These are phyloP conservation scores for Penicillium steckii DNA, from an alignment of 495 filamentous ascomycete genomes.

Conservation along the genomic window DNA sequence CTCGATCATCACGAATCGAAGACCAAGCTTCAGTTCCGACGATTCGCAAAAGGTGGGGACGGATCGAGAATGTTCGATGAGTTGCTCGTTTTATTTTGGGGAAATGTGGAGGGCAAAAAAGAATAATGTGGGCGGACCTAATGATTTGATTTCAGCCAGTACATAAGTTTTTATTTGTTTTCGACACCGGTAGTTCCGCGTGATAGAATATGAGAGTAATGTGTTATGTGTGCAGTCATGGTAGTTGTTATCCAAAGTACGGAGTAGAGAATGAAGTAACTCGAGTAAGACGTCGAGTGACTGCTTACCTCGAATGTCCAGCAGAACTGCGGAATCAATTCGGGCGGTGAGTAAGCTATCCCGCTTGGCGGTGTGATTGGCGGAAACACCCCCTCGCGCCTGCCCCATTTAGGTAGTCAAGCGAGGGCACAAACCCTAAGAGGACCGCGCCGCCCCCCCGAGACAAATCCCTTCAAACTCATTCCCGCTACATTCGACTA, in stretches of 20 bases:
- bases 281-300: constrained; percentile 20
- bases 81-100: background rate
- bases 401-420: constrained; percentile 29
- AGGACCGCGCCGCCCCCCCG: constrained; percentile 22
- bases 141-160: constrained; percentile 21
- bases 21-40: background rate
- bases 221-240: constrained; percentile 16
- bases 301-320: constrained; percentile 15
- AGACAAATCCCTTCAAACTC: constrained; percentile 42
- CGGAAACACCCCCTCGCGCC: constrained; percentile 7
- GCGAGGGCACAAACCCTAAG: constrained; percentile 46
- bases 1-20: constrained; percentile 13
- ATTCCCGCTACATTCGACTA: constrained; percentile 36
- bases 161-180: constrained; percentile 9
- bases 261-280: too few species aligned
- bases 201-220: constrained; percentile 22
- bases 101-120: background rate
- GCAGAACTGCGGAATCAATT: constrained; percentile 11
- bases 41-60: constrained; percentile 7
- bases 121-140: constrained; percentile 9
- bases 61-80: constrained; percentile 1
- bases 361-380: constrained; percentile 25
- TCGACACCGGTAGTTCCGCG: constrained; percentile 3
- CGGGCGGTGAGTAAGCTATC: background rate
- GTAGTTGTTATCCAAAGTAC: too few species aligned